Evolutionary conservation across 139 green algal genomes (phyloP).

Genomic region (Chlorella sp.): DNA sequence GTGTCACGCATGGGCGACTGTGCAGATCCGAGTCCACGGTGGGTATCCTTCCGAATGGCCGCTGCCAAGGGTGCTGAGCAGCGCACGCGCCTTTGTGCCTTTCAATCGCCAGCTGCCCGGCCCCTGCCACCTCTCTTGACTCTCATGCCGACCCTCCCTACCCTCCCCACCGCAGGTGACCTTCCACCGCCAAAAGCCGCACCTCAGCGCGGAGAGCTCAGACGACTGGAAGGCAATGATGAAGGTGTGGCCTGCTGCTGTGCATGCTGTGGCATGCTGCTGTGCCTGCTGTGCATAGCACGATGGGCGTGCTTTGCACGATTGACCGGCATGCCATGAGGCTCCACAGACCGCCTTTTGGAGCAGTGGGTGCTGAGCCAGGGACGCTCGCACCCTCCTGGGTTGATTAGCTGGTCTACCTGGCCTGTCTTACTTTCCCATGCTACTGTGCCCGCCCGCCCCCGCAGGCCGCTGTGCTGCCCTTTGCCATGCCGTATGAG

Average conservation of each 20-base stretch:
- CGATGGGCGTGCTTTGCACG: neutral
- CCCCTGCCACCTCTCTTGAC: neutral
- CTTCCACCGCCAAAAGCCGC: conserved; percentile 18
- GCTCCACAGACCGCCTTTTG: neutral
- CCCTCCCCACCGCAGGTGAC: neutral
- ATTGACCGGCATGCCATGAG: no score
- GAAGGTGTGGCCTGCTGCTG: neutral
- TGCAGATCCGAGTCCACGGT: no score
- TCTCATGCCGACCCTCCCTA: neutral
- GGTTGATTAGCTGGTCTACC: neutral
- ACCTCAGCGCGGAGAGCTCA: neutral
- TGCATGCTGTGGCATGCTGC: neutral
- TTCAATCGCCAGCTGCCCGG: neutral
- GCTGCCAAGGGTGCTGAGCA: no score
- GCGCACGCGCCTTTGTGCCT: neutral
- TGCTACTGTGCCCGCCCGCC: neutral
- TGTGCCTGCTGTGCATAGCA: neutral
- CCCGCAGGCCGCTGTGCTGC: conserved; percentile 1
- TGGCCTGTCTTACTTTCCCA: neutral
- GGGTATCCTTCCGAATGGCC: no score
- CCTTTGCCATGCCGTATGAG: conserved; percentile 11
- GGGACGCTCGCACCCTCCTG: neutral
- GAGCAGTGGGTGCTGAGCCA: neutral
- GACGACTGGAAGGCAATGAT: conserved; percentile 21
- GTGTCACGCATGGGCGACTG: no score